Base-by-base conservation (phyloP, 768 basidiomycete species). In the Lactifluus rugatus region DNA sequence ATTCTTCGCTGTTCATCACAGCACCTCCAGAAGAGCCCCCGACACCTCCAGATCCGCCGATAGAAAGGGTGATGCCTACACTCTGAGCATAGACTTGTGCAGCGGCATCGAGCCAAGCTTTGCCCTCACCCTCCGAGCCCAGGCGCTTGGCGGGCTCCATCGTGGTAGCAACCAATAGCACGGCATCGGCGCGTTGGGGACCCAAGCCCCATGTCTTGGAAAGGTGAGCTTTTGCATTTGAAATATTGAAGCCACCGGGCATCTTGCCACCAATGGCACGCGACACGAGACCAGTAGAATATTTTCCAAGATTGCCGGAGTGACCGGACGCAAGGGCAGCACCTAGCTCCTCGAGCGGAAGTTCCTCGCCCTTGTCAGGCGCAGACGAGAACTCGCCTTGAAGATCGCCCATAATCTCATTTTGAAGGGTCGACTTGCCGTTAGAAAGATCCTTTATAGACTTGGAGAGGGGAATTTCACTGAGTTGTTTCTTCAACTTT, bases 391-490 rank as follows among this genome's bases (percentile, higher is more conserved):
- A 99, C 70, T 99, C 96, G 66, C 91, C 82, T 68, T 96, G 93
- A 39, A 99, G 79, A 69, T 98, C 96, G 48, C 96, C 96, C 45
- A 99, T 76, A 61, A 99, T 97, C 71, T 99, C 96, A 70, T 99
- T 99, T 74, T 98, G 96, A 58, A 99, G 77, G 0, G 96, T 99
- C 17, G 95, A 98, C 74, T 99, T 99, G 63, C 96, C 96, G 28
- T 93, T 93, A 47, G 96, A 94, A 55, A 99, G 87, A 66, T 99
- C 96, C 73, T 99, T 98, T 78, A 99, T 93, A 0, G 93, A 87
- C 72, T 99, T 99, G 60, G 83, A 80, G 7, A 93, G 75, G 5
- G 93, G 90, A 56, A 98, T 77, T 66, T 98, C 96, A 49, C 85
- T 81, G 28, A 93, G 78, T 55, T 78, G 81, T 79, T 99, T 99